Base-by-base conservation (phyloP, 202 grass and related monocot species). In the Setaria viridis region DNA sequence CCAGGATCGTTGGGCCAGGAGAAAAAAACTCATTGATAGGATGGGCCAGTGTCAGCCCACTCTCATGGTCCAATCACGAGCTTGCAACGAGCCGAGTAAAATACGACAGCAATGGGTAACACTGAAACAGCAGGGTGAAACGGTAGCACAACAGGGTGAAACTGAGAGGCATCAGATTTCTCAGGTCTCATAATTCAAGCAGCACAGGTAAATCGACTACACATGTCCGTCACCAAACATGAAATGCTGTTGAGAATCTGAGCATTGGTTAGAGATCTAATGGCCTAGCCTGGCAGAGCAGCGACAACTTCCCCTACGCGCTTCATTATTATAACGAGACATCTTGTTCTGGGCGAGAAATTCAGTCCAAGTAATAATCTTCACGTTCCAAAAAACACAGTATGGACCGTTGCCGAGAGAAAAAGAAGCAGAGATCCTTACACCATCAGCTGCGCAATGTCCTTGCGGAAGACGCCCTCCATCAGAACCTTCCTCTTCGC, bases 381-480 rank as follows among this genome's bases (percentile, higher is more conserved):
- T 70, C 32, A 32, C 46, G 60, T 84, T 80, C 60, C 54, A 80
- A 65, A 85, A 29, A 82, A 54, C 41, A 58, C 0, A 60, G 21
- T 71, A 72, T 62, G 66, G 42, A 70, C 33, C 7, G 11, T 47
- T 72, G 37, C 53, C 47, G 60, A 71, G 5, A 83, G 59, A 79
- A 69, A 70, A 79, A 64, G 54, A 14, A 65, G 75, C 55, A 84
- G 19, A 73, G 13, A 17, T 54, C 86, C 76, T 75, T 66, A 89
- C 82, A 76, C 85, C 93, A 99, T 92, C 76, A 93, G 88, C 66
- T 94, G 89, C 0, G 88, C 91, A 82, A 99, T 94, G 89, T 99
- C 96, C 72, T 96, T 91, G 58, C 93, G 90, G 62, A 99, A 89
- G 87, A 99, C 82, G 6, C 91, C 63, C 45, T 88, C 79, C 25